Conservation (phyloP, 2,329 filamentous ascomycete genomes). For the Aaosphaeria arxii region DNA sequence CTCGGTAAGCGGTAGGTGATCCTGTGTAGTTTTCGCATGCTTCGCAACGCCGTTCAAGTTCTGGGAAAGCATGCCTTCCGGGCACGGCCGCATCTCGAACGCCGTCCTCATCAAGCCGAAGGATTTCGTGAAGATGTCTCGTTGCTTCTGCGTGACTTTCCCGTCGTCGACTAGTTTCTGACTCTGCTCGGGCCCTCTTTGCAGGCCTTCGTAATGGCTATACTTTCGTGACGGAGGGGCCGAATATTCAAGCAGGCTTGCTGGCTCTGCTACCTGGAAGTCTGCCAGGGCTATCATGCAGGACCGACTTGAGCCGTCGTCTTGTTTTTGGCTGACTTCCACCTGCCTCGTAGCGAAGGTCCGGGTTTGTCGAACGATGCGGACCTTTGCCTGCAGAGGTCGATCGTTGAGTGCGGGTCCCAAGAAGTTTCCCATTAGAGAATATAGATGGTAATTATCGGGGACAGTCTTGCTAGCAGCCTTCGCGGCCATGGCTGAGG, state of each 20-base stretch:
- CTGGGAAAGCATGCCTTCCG: constrained; percentile 44
- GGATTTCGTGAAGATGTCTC: constrained; percentile 13
- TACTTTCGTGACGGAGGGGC: constrained; percentile 34
- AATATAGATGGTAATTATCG: constrained; percentile 43
- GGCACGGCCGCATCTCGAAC: constrained; percentile 38
- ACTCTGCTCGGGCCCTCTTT: neutral
- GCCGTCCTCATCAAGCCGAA: constrained; percentile 30
- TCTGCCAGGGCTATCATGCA: constrained; percentile 47
- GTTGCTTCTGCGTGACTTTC: constrained; percentile 12
- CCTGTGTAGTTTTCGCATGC: constrained; percentile 30
- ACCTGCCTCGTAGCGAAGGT: constrained; percentile 50
- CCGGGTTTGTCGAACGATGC: constrained; percentile 42
- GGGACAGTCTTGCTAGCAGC: constrained; percentile 42
- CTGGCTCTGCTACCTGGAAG: constrained; percentile 45
- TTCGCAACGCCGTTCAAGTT: constrained; percentile 44
- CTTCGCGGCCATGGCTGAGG: constrained; percentile 41
- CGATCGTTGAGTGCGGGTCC: constrained; percentile 44
- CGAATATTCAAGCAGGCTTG: constrained; percentile 37
- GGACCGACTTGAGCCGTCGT: constrained; percentile 34
- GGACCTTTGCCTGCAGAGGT: constrained; percentile 38
- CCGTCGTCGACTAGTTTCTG: constrained; percentile 7
- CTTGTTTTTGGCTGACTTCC: constrained; percentile 42
- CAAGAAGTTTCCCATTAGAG: constrained; percentile 46
- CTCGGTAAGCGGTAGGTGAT: constrained; percentile 32
- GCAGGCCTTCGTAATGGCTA: constrained; percentile 11